Evolutionary conservation across 2,329 filamentous ascomycete species (phyloP), one percentile per base, ranked within the genome.

Genomic region (Kalmusia sp.): DNA sequence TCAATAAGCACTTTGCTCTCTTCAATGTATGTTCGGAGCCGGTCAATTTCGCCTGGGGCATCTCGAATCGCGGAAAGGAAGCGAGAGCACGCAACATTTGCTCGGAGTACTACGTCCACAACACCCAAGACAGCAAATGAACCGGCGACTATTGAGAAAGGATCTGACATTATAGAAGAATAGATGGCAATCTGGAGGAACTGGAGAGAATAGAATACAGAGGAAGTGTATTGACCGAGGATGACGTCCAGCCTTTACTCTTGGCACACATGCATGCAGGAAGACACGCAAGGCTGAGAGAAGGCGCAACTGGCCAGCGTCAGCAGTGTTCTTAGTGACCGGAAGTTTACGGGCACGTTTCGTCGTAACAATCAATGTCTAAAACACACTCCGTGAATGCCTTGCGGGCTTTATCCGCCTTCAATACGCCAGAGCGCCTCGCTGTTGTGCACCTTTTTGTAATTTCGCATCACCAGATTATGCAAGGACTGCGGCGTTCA

Each of bases 81-180:
- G 7, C 35, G 43, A 21, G 52, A 58, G 30, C 57, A 48, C 11
- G 60, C 55, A 12, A 55, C 46, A 8, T 53, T 49, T 17, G 51
- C 46, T 45, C 57, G 46, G 4, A 62, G 15, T 12, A 55, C 46
- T 35, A 62, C 54, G 31, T 64, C 61, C 9, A 52, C 55, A 14
- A 55, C 54, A 5, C 61, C 59, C 8, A 61, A 51, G 9, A 61
- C 58, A 6, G 61, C 61, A 35, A 64, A 58, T 12, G 58, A 46
- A 7, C 54, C 46, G 19, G 59, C 55, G 11, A 50, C 52, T 15
- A 43, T 7, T 24, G 40, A 43, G 3, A 43, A 30, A 11, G 40
- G 40, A 22, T 43, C 40, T 28, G 22, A 22, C 40, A 43, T 43
- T 17, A 9, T 6, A 28, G 6, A 28, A 12, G 25, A 43, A 17